Percentiles rank a stretch among this genome's conserved stretches.
phyloP scores from a whole-genome alignment of 129 eudicot species.

The Pittosporum tobira region DNA sequence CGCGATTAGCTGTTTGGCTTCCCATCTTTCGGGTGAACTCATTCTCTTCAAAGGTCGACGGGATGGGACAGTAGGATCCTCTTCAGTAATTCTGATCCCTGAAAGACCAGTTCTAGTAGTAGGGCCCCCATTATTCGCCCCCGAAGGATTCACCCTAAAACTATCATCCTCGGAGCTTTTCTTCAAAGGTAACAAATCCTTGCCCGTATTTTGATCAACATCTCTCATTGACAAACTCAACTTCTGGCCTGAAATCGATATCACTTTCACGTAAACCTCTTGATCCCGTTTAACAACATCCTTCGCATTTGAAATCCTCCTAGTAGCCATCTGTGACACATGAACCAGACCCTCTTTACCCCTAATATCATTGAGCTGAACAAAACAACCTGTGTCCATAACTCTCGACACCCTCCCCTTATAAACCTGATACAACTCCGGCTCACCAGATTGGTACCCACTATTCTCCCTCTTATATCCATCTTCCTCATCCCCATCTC shows the following conservation, averaged over 20 bases:
- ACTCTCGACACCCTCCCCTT: conserved; percentile 73
- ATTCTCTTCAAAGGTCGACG: conserved; percentile 66
- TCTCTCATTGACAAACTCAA: conserved; percentile 77
- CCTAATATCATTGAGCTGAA: conserved; percentile 54
- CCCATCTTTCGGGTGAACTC: conserved; percentile 95
- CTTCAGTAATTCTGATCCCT: conserved; percentile 59
- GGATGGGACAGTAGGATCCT: conserved; percentile 45
- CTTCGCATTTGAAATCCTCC: conserved; percentile 59
- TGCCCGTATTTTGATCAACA: conserved; percentile 83
- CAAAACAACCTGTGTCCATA: conserved; percentile 85
- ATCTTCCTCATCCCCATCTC: conserved; percentile 17
- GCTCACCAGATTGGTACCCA: conserved; percentile 21
- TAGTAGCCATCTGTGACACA: conserved; percentile 65
- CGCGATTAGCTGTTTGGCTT: conserved; percentile 75
- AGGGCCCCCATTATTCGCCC: conserved; percentile 26
- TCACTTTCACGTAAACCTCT: conserved; percentile 76
- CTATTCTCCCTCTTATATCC: conserved; percentile 20
- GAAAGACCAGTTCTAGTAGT: conserved; percentile 59
- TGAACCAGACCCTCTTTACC: conserved; percentile 88
- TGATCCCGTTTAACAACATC: conserved; percentile 73
- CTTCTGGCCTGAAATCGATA: conserved; percentile 57
- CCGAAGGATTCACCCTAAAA: conserved; percentile 42
- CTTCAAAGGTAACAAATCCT: conserved; percentile 73
- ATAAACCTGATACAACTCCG: conserved; percentile 57
- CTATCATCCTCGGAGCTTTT: conserved; percentile 38